A percentile compares a stretch with the other conserved stretches of the same genome.
These are phyloP conservation scores for Fraxinus floribunda DNA, from an alignment of 305 asterid genomes.

Conservation along the genomic window DNA sequence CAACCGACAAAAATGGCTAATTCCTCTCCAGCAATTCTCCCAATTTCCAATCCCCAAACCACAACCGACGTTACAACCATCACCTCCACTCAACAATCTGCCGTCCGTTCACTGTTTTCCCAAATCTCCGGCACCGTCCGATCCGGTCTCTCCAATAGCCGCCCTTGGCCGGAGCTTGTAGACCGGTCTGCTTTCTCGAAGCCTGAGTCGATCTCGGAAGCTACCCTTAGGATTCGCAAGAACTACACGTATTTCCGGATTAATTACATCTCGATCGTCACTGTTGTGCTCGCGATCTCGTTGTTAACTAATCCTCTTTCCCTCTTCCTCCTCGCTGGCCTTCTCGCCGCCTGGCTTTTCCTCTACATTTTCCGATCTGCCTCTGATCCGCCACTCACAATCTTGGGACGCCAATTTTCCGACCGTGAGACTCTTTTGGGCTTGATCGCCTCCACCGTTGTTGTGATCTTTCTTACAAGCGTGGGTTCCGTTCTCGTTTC, in stretches of 20 bases:
- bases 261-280: constrained; percentile 40
- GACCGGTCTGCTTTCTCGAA: constrained; percentile 75
- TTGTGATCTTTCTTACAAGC: constrained; percentile 76
- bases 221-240: constrained; percentile 49
- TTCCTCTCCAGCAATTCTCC: constrained; percentile 58
- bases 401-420: constrained; percentile 47
- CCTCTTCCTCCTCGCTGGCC: constrained; percentile 40
- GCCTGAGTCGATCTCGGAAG: constrained; percentile 71
- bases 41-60: constrained; percentile 48
- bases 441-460: constrained; percentile 43
- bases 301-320: constrained; percentile 50
- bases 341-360: constrained; percentile 49
- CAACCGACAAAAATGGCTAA: constrained; percentile 37
- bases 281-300: constrained; percentile 36
- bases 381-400: constrained; percentile 39
- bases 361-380: constrained; percentile 45
- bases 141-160: constrained; percentile 65
- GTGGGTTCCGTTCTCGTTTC: constrained; percentile 85
- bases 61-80: constrained; percentile 24
- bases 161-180: constrained; percentile 84
- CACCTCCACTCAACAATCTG: constrained; percentile 32
- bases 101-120: constrained; percentile 47
- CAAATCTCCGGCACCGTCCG: constrained; percentile 50
- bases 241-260: constrained; percentile 44
- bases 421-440: constrained; percentile 58